phyloP scores from a whole-genome alignment of 306 rosid genomes.

The Citrullus colocynthis region DNA sequence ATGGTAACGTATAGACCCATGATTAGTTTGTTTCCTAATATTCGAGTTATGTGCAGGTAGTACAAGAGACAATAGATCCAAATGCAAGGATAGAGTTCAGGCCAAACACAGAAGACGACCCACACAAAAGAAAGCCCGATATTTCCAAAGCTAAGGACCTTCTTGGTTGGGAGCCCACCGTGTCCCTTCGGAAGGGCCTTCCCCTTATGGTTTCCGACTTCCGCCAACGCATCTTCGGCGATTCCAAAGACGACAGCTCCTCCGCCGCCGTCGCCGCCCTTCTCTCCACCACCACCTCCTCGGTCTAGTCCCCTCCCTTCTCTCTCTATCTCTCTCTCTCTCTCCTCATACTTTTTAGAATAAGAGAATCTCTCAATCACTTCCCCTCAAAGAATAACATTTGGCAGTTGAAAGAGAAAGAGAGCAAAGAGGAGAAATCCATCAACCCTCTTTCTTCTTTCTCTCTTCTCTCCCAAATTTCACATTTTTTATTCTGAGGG shows the following conservation, averaged over 20 bases:
- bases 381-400: not conserved
- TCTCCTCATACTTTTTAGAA: not conserved
- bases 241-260: constrained; percentile 13
- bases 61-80: constrained; percentile 79
- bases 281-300: not conserved
- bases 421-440: not conserved
- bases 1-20: too few species aligned
- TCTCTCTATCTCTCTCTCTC: too few species aligned
- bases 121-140: constrained; percentile 93
- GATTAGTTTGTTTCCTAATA: too few species aligned
- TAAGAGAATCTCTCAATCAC: constrained; percentile 3
- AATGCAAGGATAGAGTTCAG: constrained; percentile 82
- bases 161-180: constrained; percentile 79
- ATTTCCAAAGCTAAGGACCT: constrained; percentile 79
- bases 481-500: not conserved
- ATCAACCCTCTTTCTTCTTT: not conserved
- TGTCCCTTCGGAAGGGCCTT: constrained; percentile 81
- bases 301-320: not conserved
- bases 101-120: constrained; percentile 91
- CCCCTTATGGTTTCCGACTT: constrained; percentile 84
- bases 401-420: not conserved
- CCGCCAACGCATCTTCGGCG: constrained; percentile 62
- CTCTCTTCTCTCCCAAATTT: not conserved
- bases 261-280: not conserved
- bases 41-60: constrained; percentile 32